Evolutionary conservation across 129 eudicot genomes (phyloP).

Genomic region (Ambrosia artemisiifolia): DNA sequence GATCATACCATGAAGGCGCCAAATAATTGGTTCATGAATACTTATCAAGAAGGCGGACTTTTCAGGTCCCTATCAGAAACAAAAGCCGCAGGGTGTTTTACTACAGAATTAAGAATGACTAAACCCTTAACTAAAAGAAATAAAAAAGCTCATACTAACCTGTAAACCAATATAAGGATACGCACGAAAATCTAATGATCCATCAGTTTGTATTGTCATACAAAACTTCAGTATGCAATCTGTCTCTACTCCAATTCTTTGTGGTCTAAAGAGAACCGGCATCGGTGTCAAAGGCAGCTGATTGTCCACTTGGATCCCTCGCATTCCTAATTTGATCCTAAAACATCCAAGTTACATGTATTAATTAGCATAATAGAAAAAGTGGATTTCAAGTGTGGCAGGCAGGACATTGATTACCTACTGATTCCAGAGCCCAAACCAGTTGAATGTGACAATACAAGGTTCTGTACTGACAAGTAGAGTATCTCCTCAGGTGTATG

Average conservation of each 20-base stretch:
- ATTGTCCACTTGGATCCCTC: constrained; percentile 89
- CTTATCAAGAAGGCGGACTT: constrained; percentile 84
- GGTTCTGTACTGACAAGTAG: constrained; percentile 75
- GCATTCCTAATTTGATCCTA: constrained; percentile 92
- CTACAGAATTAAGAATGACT: background rate
- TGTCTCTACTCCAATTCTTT: constrained; percentile 67
- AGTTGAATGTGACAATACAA: constrained; percentile 78
- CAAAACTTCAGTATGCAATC: constrained; percentile 79
- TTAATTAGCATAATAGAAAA: constrained; percentile 17
- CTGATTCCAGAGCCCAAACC: constrained; percentile 96
- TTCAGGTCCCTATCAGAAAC: constrained; percentile 76
- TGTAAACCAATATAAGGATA: constrained; percentile 93
- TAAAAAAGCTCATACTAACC: constrained; percentile 32
- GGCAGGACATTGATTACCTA: constrained; percentile 44
- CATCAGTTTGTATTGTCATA: constrained; percentile 78
- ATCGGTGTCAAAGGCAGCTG: constrained; percentile 94
- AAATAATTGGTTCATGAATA: constrained; percentile 92
- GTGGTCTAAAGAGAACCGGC: constrained; percentile 95
- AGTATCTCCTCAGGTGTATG: constrained; percentile 99
- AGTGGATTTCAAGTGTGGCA: background rate
- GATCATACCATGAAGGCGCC: constrained; percentile 97
- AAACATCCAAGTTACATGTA: constrained; percentile 11
- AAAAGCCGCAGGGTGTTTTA: background rate
- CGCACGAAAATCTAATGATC: constrained; percentile 78
- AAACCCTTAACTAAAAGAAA: background rate